Percentiles rank a stretch among this genome's conserved stretches.
Conservation (phyloP, 257 asterid species). For the Coffea canephora region DNA sequence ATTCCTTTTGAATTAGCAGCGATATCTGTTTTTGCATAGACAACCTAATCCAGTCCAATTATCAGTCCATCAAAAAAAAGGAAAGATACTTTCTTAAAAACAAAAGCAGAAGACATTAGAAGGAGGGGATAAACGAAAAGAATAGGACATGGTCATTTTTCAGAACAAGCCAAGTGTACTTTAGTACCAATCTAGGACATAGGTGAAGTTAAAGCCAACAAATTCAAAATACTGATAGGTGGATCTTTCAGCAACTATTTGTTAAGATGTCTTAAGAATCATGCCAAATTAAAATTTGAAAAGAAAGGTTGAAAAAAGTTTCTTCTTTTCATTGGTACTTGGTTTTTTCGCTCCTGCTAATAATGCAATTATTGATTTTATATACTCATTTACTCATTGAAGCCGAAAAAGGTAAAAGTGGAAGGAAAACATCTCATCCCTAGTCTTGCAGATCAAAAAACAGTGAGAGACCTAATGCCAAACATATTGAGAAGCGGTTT, state of each 20-base stretch:
- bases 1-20: slow-evolving; percentile 87
- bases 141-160: not conserved
- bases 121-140: not conserved
- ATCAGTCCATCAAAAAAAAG: not conserved
- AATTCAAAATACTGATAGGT: not conserved
- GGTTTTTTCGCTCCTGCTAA: not conserved
- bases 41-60: slow-evolving; percentile 61
- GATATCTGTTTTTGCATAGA: slow-evolving; percentile 89
- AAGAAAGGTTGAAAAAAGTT: not conserved
- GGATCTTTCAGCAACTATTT: not conserved
- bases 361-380: not conserved
- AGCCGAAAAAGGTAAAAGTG: not conserved
- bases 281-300: no score
- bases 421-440: not conserved
- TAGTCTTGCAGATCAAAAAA: not conserved
- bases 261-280: not conserved
- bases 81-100: slow-evolving; percentile 3
- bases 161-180: not conserved
- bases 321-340: not conserved
- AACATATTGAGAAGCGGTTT: not conserved
- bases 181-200: not conserved
- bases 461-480: not conserved
- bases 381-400: not conserved
- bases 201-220: not conserved
- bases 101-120: not conserved